Base-by-base conservation (phyloP, 805 yeast genomes). In the Yamadazyma tumulicola region DNA sequence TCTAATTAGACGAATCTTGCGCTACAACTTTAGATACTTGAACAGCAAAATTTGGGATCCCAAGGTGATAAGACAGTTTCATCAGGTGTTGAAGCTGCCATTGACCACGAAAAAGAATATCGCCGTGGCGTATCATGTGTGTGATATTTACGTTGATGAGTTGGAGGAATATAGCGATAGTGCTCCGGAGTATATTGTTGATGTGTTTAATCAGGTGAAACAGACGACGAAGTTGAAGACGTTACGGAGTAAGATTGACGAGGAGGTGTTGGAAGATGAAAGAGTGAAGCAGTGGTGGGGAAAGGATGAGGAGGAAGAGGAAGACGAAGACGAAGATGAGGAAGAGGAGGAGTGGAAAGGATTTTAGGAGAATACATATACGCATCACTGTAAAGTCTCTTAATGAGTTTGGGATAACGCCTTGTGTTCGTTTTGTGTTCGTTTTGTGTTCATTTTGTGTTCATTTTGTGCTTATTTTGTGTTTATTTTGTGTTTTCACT, bases 81-180 rank as follows among this genome's bases (percentile, higher is more conserved):
- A 75, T 15, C 49, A 53, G 2, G 68, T 70, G 20, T 64, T 76
- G 24, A 48, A 44, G 17, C 56, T 67, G 19, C 77, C 81, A 23
- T 61, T 81, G 31, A 74, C 81, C 42, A 83, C 81, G 5, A 79
- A 76, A 43, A 55, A 60, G 24, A 71, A 74, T 43, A 75, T 74
- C 45, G 93, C 93, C 16, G 71, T 93, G 34, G 81, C 95, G 12
- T 77, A 84, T 55, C 98, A 91, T 63, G 59, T 91, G 26, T 71
- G 85, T 41, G 97, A 93, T 60, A 77, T 93, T 5, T 79, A 77
- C 54, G 57, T 85, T 24, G 97, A 88, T 47, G 98, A 91, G 60
- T 61, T 91, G 40, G 95, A 84, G 51, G 54, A 81, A 36, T 76
- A 75, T 42, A 70, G 64, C 23, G 74, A 67, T 6, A 52, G 64